These are phyloP conservation scores for Gnomoniopsis sp. DNA, from an alignment of 2,329 filamentous ascomycete genomes.

Conservation along the genomic window DNA sequence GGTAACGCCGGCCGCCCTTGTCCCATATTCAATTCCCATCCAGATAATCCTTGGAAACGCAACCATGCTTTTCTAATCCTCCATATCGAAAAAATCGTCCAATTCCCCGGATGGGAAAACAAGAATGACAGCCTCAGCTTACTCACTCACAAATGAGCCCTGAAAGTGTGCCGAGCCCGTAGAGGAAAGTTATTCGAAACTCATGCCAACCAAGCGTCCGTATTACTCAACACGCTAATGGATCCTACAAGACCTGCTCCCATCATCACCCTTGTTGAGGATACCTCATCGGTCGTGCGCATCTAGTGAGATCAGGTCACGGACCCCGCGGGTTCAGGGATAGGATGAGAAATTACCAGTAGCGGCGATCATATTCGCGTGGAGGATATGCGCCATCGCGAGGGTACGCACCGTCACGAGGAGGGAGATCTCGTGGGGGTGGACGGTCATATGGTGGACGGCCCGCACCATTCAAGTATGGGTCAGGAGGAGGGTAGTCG, in stretches of 20 bases:
- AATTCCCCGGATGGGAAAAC: background rate
- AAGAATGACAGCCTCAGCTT: background rate
- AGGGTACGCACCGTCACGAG: constrained; percentile 49
- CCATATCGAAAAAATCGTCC: background rate
- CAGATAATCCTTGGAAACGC: constrained; percentile 4
- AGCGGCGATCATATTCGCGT: constrained; percentile 43
- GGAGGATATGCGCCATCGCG: constrained; percentile 45
- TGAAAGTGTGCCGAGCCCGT: background rate
- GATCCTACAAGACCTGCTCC: background rate
- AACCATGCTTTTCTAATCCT: constrained; percentile 8
- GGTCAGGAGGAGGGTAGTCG: constrained; percentile 61
- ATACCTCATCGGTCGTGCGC: constrained; percentile 4
- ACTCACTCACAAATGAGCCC: background rate
- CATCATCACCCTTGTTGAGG: constrained; percentile 11
- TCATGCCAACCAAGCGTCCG: background rate
- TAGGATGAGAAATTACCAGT: constrained; percentile 38
- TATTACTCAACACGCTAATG: background rate
- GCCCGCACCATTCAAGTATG: constrained; percentile 49
- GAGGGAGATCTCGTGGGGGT: constrained; percentile 45
- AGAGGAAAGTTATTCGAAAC: background rate
- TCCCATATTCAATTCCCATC: constrained; percentile 8
- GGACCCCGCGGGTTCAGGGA: constrained; percentile 19
- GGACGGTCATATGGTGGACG: constrained; percentile 55
- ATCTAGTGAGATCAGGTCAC: constrained; percentile 21
- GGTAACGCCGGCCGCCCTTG: constrained; percentile 11